phyloP scores from a whole-genome alignment of 495 filamentous ascomycete species.

The Aspergillus bridgeri region DNA sequence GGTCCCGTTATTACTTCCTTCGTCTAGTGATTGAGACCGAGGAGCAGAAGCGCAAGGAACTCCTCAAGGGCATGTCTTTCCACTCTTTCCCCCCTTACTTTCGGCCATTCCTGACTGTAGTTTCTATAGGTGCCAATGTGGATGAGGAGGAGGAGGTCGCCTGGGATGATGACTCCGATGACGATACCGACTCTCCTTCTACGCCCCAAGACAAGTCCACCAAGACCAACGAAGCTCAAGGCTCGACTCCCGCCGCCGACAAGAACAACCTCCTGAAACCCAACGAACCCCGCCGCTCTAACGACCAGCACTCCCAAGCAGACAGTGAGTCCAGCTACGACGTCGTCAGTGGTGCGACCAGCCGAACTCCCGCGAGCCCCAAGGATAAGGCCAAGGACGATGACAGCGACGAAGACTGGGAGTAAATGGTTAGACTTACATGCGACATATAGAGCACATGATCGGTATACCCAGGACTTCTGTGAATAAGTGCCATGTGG shows the following conservation, averaged over 20 bases:
- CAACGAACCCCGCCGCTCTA: conserved; percentile 68
- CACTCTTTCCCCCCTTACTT: conserved; percentile 12
- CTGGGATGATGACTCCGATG: conserved; percentile 81
- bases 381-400: conserved; percentile 60
- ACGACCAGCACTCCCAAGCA: conserved; percentile 78
- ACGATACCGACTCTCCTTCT: conserved; percentile 52
- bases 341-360: conserved; percentile 81
- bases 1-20: conserved; percentile 94
- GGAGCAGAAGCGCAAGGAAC: conserved; percentile 82
- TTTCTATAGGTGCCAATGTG: conserved; percentile 50
- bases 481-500: neutral
- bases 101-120: conserved; percentile 17
- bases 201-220: conserved; percentile 44
- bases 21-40: conserved; percentile 93
- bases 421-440: conserved; percentile 45
- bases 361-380: conserved; percentile 73
- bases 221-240: conserved; percentile 18
- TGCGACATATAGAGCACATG: neutral
- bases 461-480: neutral
- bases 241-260: conserved; percentile 27
- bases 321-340: conserved; percentile 94
- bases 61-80: conserved; percentile 74
- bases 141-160: conserved; percentile 73
- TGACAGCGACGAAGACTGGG: conserved; percentile 77
- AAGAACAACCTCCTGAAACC: conserved; percentile 49